Percentiles rank a stretch among this genome's conserved stretches.
phyloP scores from a whole-genome alignment of 1,284 basidiomycete genomes.

The Tylopilus orsonianus region DNA sequence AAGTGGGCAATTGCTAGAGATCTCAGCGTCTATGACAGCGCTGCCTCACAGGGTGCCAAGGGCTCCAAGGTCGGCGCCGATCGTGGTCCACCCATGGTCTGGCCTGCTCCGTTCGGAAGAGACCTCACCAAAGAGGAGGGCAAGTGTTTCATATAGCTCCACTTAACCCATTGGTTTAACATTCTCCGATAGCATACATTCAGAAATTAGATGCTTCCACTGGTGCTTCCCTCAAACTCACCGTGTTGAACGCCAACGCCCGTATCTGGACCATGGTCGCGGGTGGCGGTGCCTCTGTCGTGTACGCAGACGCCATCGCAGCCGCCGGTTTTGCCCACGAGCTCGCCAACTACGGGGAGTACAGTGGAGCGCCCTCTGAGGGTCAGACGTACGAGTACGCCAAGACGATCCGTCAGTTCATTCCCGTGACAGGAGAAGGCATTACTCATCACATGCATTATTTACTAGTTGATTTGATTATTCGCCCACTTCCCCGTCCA shows the following conservation, averaged over 20 bases:
- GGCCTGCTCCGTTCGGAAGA: constrained; percentile 97
- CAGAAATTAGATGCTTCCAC: constrained; percentile 97
- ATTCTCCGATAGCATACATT: constrained; percentile 72
- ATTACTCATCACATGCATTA: constrained; percentile 2
- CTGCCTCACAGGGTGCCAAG: constrained; percentile 42
- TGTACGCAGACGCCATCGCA: constrained; percentile 94
- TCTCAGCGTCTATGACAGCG: constrained; percentile 67
- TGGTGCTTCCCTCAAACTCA: constrained; percentile 97
- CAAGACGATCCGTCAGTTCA: constrained; percentile 85
- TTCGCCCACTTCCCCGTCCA: constrained; percentile 79
- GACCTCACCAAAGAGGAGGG: constrained; percentile 95
- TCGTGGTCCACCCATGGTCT: constrained; percentile 97
- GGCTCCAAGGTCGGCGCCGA: constrained; percentile 69
- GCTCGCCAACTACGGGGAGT: constrained; percentile 99
- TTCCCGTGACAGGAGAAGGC: not conserved
- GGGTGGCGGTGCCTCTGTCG: constrained; percentile 82
- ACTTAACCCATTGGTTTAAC: not conserved
- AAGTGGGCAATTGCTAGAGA: constrained; percentile 99
- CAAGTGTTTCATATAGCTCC: not conserved
- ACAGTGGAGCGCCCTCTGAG: constrained; percentile 97
- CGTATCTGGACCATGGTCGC: constrained; percentile 99
- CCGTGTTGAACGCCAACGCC: constrained; percentile 92
- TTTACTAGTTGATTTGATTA: constrained; percentile 83
- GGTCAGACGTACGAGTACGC: constrained; percentile 99
- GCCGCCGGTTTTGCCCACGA: constrained; percentile 97